Conservation (phyloP, 2,329 filamentous ascomycete species). For the Aspergillus fumigatus region DNA sequence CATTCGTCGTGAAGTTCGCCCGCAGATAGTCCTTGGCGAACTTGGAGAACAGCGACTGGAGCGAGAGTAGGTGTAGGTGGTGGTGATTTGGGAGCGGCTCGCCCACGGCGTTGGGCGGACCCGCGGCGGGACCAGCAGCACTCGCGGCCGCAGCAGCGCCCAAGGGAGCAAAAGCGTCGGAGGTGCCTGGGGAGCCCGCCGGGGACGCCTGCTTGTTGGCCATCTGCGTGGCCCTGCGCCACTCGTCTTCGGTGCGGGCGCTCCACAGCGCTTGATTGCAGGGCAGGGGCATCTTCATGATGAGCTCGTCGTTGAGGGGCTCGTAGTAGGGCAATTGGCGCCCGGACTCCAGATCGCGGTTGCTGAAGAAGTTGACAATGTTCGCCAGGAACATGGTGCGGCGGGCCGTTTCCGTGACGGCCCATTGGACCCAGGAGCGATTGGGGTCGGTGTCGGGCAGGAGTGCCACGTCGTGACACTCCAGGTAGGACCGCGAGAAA, state of each 20-base stretch:
- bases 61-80: neutral
- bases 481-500: slow-evolving; percentile 11
- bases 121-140: neutral
- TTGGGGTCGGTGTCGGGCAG: neutral
- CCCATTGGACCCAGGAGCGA: slow-evolving; percentile 7
- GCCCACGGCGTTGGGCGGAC: neutral
- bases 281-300: slow-evolving; percentile 19
- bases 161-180: slow-evolving; percentile 1
- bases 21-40: slow-evolving; percentile 13
- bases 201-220: neutral
- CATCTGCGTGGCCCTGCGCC: slow-evolving; percentile 7
- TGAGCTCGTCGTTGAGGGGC: slow-evolving; percentile 18
- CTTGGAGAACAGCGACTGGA: slow-evolving; percentile 11
- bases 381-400: slow-evolving; percentile 21
- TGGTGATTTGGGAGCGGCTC: neutral
- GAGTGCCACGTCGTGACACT: slow-evolving; percentile 3
- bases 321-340: slow-evolving; percentile 16
- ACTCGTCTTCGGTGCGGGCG: slow-evolving; percentile 15
- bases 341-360: slow-evolving; percentile 10
- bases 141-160: neutral
- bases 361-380: slow-evolving; percentile 17
- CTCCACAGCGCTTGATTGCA: slow-evolving; percentile 13
- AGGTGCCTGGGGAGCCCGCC: neutral
- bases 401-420: slow-evolving; percentile 17
- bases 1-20: slow-evolving; percentile 1